phyloP scores from a whole-genome alignment of 495 filamentous ascomycete species.

The Clohesyomyces aquaticus region DNA sequence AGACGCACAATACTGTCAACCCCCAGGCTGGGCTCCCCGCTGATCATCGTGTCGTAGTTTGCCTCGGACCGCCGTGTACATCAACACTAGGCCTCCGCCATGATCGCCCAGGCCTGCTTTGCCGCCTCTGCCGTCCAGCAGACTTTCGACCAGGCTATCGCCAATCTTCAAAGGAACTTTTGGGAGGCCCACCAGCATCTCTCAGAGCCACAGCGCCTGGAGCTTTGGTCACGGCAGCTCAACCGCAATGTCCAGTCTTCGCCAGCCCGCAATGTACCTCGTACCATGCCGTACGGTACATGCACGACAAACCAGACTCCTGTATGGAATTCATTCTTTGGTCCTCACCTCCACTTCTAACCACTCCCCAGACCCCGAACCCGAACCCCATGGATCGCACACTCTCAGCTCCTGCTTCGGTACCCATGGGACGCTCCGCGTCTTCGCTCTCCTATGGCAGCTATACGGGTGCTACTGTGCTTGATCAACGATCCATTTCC shows the following conservation, averaged over 20 bases:
- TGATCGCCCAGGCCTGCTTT: conserved; percentile 18
- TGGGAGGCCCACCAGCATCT: conserved; percentile 22
- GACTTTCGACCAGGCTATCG: conserved; percentile 13
- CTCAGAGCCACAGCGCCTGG: conserved; percentile 19
- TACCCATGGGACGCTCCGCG: conserved; percentile 19
- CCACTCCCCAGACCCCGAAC: conserved; percentile 14
- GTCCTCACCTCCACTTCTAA: conserved; percentile 26
- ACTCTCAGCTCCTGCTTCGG: conserved; percentile 29
- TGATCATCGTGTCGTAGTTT: conserved; percentile 24
- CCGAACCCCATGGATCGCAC: conserved; percentile 28
- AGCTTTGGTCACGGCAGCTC: conserved; percentile 20
- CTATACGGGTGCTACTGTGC: not conserved
- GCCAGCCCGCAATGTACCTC: conserved; percentile 24
- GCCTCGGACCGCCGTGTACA: not conserved
- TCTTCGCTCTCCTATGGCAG: conserved; percentile 13
- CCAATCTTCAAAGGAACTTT: conserved; percentile 24
- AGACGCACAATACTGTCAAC: not conserved
- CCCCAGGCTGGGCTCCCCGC: conserved; percentile 1
- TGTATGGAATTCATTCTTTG: conserved; percentile 34
- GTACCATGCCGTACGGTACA: conserved; percentile 31
- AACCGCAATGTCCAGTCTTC: not conserved
- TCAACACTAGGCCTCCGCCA: not conserved
- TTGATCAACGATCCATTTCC: conserved; percentile 15
- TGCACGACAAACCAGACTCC: conserved; percentile 6
- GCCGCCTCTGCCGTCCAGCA: conserved; percentile 17